Percentiles rank a stretch among this genome's conserved stretches.
Evolutionary conservation across 768 basidiomycete genomes (phyloP).

Genomic region (Suillus plorans): DNA sequence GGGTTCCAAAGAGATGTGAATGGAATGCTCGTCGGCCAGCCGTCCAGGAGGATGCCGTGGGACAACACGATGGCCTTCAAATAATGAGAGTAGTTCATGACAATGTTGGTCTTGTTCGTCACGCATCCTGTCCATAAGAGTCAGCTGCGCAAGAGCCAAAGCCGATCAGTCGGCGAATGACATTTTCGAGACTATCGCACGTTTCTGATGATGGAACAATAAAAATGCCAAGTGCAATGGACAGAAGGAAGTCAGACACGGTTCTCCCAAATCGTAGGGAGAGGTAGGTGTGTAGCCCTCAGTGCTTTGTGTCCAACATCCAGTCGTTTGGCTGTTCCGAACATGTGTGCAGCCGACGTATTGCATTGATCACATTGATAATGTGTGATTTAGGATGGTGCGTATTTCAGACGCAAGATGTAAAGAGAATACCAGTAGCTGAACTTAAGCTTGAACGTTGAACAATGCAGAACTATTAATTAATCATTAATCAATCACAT

Average conservation of each 20-base stretch:
- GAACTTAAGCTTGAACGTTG: neutral
- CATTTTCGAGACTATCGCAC: neutral
- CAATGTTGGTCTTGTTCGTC: too few relatives aligned
- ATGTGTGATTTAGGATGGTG: neutral
- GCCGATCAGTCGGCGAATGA: too few relatives aligned
- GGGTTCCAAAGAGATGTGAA: too few relatives aligned
- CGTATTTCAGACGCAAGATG: neutral
- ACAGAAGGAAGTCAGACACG: neutral
- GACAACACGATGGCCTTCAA: too few relatives aligned
- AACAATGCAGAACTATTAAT: neutral
- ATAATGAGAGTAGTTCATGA: too few relatives aligned
- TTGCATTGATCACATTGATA: neutral
- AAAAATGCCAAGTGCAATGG: neutral
- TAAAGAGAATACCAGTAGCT: neutral
- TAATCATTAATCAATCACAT: neutral
- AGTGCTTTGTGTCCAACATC: neutral
- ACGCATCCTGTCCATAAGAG: too few relatives aligned
- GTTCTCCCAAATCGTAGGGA: neutral
- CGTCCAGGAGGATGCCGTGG: too few relatives aligned
- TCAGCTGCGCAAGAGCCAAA: too few relatives aligned
- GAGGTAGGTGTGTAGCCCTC: neutral
- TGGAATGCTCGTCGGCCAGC: too few relatives aligned
- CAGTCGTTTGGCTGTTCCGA: neutral
- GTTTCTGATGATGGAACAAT: neutral
- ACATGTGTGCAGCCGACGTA: neutral